A percentile compares a stretch with the other conserved stretches of the same genome.
phyloP scores from a whole-genome alignment of 2,329 filamentous ascomycete species.

The Calcarisporium arbuscula region DNA sequence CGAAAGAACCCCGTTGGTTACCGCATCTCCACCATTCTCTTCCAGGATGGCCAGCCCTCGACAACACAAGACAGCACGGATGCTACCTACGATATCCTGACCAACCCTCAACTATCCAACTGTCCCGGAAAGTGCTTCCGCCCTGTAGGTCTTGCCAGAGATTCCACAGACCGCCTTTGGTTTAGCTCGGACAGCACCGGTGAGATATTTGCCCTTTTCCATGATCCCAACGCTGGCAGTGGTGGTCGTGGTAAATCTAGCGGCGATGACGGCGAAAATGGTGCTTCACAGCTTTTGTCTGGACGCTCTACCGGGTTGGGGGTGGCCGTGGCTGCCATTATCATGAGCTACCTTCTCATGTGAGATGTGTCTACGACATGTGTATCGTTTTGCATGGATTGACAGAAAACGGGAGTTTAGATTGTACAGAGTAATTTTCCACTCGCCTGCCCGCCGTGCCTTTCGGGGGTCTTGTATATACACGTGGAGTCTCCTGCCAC shows the following conservation, averaged over 20 bases:
- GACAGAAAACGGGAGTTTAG: too few species aligned
- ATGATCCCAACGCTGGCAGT: constrained; percentile 8
- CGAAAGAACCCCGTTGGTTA: constrained; percentile 39
- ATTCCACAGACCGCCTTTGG: constrained; percentile 48
- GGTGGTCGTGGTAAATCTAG: too few species aligned
- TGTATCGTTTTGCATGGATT: too few species aligned
- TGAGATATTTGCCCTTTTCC: constrained; percentile 55
- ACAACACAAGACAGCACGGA: constrained; percentile 34
- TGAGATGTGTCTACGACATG: too few species aligned
- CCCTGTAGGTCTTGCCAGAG: constrained; percentile 52
- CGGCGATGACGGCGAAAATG: constrained; percentile 11
- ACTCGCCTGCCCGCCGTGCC: too few species aligned
- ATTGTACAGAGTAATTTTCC: too few species aligned
- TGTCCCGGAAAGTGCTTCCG: constrained; percentile 57
- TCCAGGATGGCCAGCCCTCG: constrained; percentile 35
- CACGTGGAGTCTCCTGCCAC: too few species aligned
- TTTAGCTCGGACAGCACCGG: constrained; percentile 58
- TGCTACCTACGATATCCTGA: constrained; percentile 46
- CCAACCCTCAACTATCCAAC: constrained; percentile 42
- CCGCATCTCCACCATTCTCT: constrained; percentile 34
- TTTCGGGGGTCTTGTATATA: too few species aligned
- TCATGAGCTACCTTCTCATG: too few species aligned
- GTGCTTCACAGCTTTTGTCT: constrained; percentile 14
- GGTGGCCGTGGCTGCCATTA: constrained; percentile 20
- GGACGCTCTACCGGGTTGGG: constrained; percentile 14